phyloP scores from a whole-genome alignment of 306 rosid species.

The Prosopis cineraria region DNA sequence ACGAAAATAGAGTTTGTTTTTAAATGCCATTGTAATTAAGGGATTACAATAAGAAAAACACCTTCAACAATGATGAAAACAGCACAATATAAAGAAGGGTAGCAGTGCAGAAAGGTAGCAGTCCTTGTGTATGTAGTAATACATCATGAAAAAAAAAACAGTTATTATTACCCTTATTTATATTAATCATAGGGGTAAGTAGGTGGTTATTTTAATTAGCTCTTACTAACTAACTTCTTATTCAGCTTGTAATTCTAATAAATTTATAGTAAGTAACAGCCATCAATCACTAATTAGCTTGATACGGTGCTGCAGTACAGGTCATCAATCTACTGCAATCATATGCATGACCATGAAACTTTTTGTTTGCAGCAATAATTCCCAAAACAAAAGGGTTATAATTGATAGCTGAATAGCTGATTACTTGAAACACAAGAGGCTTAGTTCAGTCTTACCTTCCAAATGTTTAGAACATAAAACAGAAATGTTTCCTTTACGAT shows the following conservation, averaged over 20 bases:
- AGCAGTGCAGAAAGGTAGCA: conserved; percentile 25
- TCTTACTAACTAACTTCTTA: not conserved
- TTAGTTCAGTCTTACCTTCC: conserved; percentile 60
- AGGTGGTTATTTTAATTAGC: not conserved
- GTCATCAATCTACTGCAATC: conserved; percentile 7
- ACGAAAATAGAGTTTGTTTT: conserved; percentile 3
- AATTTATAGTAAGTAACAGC: not conserved
- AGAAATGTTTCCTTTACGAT: conserved; percentile 91
- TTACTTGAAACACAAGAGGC: conserved; percentile 25
- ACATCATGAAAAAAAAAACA: too few species aligned
- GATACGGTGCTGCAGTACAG: conserved; percentile 13
- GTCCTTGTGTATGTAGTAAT: too few species aligned
- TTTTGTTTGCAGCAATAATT: conserved; percentile 19
- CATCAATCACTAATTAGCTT: not conserved
- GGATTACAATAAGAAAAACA: not conserved
- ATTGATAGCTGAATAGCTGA: conserved; percentile 22
- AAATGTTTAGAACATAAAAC: conserved; percentile 69
- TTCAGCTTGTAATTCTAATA: not conserved
- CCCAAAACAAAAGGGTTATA: not conserved
- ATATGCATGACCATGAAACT: conserved; percentile 4
- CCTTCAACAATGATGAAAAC: conserved; percentile 26
- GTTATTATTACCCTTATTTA: not conserved
- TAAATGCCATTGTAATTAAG: not conserved
- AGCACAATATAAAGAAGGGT: conserved; percentile 6
- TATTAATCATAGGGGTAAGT: not conserved